Percentiles rank a stretch among this genome's conserved stretches.
These are phyloP conservation scores for Neurospora intermedia DNA, from an alignment of 495 filamentous ascomycete species.

Conservation along the genomic window DNA sequence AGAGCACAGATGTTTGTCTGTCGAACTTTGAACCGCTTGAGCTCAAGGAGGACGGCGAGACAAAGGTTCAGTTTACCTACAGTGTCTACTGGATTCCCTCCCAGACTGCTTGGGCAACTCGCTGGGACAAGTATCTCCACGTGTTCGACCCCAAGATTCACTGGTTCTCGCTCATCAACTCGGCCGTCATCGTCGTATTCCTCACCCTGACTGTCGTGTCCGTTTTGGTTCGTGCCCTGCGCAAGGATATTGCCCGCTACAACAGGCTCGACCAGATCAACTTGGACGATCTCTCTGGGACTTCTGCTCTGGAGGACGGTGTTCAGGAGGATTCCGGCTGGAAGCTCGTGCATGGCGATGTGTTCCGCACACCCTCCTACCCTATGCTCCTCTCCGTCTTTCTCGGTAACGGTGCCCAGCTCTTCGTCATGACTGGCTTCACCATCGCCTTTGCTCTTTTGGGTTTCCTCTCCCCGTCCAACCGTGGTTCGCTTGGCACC, in stretches of 20 bases:
- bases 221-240: constrained; percentile 73
- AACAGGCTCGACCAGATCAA: constrained; percentile 82
- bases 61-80: constrained; percentile 77
- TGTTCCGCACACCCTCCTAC: constrained; percentile 79
- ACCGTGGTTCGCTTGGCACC: constrained; percentile 84
- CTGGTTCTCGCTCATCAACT: constrained; percentile 95
- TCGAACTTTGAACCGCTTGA: constrained; percentile 37
- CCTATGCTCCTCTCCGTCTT: constrained; percentile 78
- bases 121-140: constrained; percentile 96
- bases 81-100: constrained; percentile 77
- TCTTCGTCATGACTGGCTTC: constrained; percentile 94
- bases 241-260: constrained; percentile 91
- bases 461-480: constrained; percentile 88
- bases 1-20: constrained; percentile 51
- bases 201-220: constrained; percentile 82
- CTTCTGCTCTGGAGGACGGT: constrained; percentile 72
- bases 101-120: constrained; percentile 78
- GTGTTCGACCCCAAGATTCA: constrained; percentile 95
- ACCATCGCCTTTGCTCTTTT: constrained; percentile 90
- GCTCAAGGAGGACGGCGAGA: constrained; percentile 49
- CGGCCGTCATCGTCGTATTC: constrained; percentile 85
- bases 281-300: constrained; percentile 71
- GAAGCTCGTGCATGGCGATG: constrained; percentile 97
- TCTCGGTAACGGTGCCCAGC: constrained; percentile 86
- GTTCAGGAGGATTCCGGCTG: constrained; percentile 96